Evolutionary conservation across 1,284 basidiomycete genomes (phyloP), one percentile per base, ranked within the genome.

Genomic region (Trametes versicolor): DNA sequence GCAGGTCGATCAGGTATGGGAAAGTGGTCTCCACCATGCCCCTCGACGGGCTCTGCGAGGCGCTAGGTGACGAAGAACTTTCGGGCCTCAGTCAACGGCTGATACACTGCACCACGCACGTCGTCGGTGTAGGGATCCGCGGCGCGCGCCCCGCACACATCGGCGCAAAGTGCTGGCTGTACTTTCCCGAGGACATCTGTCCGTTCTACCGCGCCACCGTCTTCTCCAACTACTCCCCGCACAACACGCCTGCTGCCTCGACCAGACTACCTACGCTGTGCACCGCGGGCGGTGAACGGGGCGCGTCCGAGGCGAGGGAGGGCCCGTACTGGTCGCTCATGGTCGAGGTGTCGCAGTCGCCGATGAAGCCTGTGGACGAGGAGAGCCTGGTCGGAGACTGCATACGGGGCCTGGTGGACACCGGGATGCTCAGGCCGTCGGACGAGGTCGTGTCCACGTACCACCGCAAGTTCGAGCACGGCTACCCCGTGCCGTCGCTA

Each of bases 371-470:
- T 23, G 53, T 55, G 25, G 53, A 55, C 36, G 37, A 39, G 27
- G 37, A 25, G 5, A 41, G 27, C 13, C 36, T 55, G 2, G 37
- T 55, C 17, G 17, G 21, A 12, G 53, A 55, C 36, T 55, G 53
- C 39, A 55, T 55, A 15, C 53, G 53, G 8, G 53, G 53, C 13
- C 37, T 55, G 37, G 17, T 55, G 1, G 43, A 55, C 23, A 55
- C 53, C 25, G 53, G 17, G 37, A n/a, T 55, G 17, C 37, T 55
- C 15, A 27, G 4, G 25, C 37, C 53, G 12, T 13, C 21, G 13
- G 53, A 55, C 25, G 53, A 55, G 53, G 29, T 55, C 53, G 53
- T 55, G 12, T 55, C 53, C 23, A 55, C 37, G n/a, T 55, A 55
- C 53, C 53, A 55, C 37, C 53, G 37, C 37, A 39, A 19, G 53